phyloP scores from a whole-genome alignment of 2,329 filamentous ascomycete species.

The Alternaria alternata region DNA sequence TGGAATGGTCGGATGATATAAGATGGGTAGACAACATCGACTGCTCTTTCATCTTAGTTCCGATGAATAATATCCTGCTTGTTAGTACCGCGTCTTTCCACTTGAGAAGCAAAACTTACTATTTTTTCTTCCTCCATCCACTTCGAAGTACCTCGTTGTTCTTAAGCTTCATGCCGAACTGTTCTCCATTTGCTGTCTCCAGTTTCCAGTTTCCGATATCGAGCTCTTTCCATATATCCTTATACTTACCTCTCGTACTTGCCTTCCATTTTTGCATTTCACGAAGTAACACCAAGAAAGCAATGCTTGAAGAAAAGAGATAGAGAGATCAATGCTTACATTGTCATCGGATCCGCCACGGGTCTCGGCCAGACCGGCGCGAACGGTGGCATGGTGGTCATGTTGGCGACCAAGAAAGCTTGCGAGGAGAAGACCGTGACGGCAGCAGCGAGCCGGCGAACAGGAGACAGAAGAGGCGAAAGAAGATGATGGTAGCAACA shows the following conservation, averaged over 20 bases:
- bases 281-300: background rate
- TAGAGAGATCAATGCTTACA: background rate
- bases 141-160: too few species aligned
- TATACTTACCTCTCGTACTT: background rate
- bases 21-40: background rate
- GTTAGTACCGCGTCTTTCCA: background rate
- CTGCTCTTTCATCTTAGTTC: background rate
- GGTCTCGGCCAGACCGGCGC: background rate
- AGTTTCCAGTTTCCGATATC: background rate
- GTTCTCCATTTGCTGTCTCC: background rate
- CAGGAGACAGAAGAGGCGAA: background rate
- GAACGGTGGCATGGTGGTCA: background rate
- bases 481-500: background rate
- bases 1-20: background rate
- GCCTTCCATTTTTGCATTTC: background rate
- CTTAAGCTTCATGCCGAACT: background rate
- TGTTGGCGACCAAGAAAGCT: background rate
- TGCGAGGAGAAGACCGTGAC: background rate
- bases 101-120: background rate
- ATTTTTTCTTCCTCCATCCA: background rate
- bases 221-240: background rate
- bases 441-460: background rate
- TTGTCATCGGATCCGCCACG: background rate
- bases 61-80: background rate
- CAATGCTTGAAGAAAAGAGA: background rate